Percentiles rank a stretch among this genome's conserved stretches.
Evolutionary conservation across 495 filamentous ascomycete genomes (phyloP).

Genomic region (Apodospora peruviana): DNA sequence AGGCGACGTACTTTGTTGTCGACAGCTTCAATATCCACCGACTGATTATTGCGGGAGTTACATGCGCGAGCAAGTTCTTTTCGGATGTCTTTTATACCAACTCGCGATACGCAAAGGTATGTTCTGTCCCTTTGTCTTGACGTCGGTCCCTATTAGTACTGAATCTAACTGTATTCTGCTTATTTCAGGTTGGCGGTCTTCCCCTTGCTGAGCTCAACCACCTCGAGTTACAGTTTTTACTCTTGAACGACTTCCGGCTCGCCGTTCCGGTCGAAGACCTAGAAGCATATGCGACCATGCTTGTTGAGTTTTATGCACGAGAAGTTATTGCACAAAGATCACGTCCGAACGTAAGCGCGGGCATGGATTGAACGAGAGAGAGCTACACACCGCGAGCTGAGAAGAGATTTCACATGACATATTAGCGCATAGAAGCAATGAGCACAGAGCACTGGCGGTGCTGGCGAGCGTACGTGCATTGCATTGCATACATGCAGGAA

Average conservation of each 20-base stretch:
- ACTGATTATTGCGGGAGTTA: conserved; percentile 94
- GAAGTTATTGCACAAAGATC: conserved; percentile 67
- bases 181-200: conserved; percentile 78
- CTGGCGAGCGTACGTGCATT: too few relatives aligned
- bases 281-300: conserved; percentile 96
- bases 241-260: conserved; percentile 95
- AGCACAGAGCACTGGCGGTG: too few relatives aligned
- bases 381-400: too few relatives aligned
- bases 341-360: too few relatives aligned
- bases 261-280: conserved; percentile 92
- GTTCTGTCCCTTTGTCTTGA: conserved; percentile 7
- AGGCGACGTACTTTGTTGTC: conserved; percentile 78
- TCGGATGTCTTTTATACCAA: conserved; percentile 99
- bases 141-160: not conserved
- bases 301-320: conserved; percentile 95
- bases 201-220: conserved; percentile 97
- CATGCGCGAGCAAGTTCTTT: conserved; percentile 99
- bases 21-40: conserved; percentile 99
- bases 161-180: too few relatives aligned
- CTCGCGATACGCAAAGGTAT: conserved; percentile 97
- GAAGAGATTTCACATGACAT: too few relatives aligned
- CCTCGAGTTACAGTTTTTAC: conserved; percentile 91
- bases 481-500: too few relatives aligned
- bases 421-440: too few relatives aligned
- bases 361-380: too few relatives aligned